Evolutionary conservation across 2,329 filamentous ascomycete species (phyloP), one percentile per base, ranked within the genome.

Genomic region (Dactylellina sp.): DNA sequence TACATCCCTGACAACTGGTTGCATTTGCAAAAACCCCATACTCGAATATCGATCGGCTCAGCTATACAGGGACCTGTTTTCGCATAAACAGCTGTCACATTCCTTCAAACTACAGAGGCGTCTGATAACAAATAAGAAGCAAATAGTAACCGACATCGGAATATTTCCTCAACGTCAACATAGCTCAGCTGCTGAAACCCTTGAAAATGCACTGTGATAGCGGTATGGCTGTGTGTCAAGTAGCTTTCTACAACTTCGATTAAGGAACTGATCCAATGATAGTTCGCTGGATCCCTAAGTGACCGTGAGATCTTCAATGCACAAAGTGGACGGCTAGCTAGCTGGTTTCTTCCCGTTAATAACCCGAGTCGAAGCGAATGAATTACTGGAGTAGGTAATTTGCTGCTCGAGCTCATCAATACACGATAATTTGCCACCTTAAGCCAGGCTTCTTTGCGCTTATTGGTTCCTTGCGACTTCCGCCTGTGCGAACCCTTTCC

Each of bases 221-320:
- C 53, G 39, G 60, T 44, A 60, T 44, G 52, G 64, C 60, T 60
- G 68, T 72, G 68, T 59, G 55, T 60, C 60, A 52, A 60, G 68
- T 64, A 46, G 68, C 68, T 72, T 64, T 64, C 59, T 72, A 32
- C 50, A 53, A 65, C 28, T 56, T 37, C 47, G 24, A 61, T 60
- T 60, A 49, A 59, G 56, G 46, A 59, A 46, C 46, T 40, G 59
- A 64, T 64, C 9, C 35, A 35, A 64, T 47, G 42, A 53, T 46
- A 32, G 28, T 57, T 25, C 46, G 50, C 57, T 20, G 50, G 35
- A 60, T 57, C 42, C 40, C 35, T 40, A 42, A 39, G 22, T 59
- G 18, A 35, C 18, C 28, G 14, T 35, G 35, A 24, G 49, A 53
- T 37, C 25, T 7, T 7, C 25, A 7, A 53, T 53, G 49, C 28